A percentile compares a stretch with the other conserved stretches of the same genome.
phyloP scores from a whole-genome alignment of 306 rosid genomes.

The Prunus persica region DNA sequence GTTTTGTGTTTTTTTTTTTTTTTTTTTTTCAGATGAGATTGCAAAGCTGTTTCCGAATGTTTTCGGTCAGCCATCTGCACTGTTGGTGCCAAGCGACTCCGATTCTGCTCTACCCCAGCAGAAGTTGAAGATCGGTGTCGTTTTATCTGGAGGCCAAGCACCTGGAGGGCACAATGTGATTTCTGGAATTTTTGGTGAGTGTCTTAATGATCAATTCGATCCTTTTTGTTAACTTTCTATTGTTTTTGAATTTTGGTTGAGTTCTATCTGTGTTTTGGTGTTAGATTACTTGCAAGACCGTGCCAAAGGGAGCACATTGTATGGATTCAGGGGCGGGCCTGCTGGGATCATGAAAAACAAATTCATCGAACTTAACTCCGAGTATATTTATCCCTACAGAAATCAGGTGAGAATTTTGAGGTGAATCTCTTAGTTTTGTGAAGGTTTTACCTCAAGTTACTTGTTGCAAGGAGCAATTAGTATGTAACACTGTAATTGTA shows the following conservation, averaged over 20 bases:
- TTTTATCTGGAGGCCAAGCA: constrained; percentile 96
- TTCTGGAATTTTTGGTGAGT: constrained; percentile 78
- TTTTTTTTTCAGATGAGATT: constrained; percentile 62
- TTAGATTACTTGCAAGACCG: constrained; percentile 88
- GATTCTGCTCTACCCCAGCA: constrained; percentile 17
- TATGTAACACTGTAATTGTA: background rate
- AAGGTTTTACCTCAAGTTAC: background rate
- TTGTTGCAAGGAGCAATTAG: background rate
- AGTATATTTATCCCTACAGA: constrained; percentile 82
- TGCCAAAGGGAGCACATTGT: constrained; percentile 73
- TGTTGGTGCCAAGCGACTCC: constrained; percentile 48
- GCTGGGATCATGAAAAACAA: constrained; percentile 97
- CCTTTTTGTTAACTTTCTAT: background rate
- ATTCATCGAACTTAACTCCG: constrained; percentile 67
- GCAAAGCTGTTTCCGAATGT: constrained; percentile 82
- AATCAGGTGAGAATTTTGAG: constrained; percentile 61
- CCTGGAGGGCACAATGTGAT: constrained; percentile 99
- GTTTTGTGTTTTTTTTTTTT: background rate
- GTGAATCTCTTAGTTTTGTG: background rate
- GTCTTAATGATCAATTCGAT: background rate
- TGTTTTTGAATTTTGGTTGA: background rate
- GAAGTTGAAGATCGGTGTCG: constrained; percentile 89
- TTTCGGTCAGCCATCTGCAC: constrained; percentile 87
- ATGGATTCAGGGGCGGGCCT: constrained; percentile 95
- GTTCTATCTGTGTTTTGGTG: background rate